A percentile compares a stretch with the other conserved stretches of the same genome.
These are phyloP conservation scores for Neurospora pannonica DNA, from an alignment of 495 filamentous ascomycete species.

Conservation along the genomic window DNA sequence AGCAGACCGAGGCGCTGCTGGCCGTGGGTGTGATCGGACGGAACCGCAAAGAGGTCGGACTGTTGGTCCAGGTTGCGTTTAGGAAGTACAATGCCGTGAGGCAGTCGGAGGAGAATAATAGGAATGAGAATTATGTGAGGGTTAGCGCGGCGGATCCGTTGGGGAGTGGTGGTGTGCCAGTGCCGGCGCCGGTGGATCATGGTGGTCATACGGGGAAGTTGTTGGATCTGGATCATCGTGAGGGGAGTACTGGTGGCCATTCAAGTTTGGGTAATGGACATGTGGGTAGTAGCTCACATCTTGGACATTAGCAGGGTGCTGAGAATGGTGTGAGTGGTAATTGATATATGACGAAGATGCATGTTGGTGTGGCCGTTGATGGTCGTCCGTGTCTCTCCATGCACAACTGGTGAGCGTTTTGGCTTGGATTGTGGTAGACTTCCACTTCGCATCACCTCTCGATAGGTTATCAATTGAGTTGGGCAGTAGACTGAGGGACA, in stretches of 20 bases:
- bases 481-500: background rate
- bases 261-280: background rate
- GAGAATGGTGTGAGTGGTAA: background rate
- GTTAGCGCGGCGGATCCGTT: background rate
- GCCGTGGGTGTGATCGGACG: conserved; percentile 34
- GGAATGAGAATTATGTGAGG: conserved; percentile 31
- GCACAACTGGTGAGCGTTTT: background rate
- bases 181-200: background rate
- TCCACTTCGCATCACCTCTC: background rate
- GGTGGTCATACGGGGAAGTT: background rate
- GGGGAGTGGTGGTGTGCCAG: background rate
- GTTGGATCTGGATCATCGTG: background rate
- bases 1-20: conserved; percentile 26
- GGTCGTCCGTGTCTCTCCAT: background rate
- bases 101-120: conserved; percentile 33
- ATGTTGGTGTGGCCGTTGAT: background rate
- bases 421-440: background rate
- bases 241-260: background rate
- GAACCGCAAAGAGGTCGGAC: conserved; percentile 34
- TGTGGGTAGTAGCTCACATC: background rate
- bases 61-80: conserved; percentile 35
- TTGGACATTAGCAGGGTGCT: background rate
- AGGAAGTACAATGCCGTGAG: conserved; percentile 36
- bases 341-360: background rate
- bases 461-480: background rate